Evolutionary conservation across 805 yeast genomes (phyloP).

Genomic region (Starmerella potacharoeniae): DNA sequence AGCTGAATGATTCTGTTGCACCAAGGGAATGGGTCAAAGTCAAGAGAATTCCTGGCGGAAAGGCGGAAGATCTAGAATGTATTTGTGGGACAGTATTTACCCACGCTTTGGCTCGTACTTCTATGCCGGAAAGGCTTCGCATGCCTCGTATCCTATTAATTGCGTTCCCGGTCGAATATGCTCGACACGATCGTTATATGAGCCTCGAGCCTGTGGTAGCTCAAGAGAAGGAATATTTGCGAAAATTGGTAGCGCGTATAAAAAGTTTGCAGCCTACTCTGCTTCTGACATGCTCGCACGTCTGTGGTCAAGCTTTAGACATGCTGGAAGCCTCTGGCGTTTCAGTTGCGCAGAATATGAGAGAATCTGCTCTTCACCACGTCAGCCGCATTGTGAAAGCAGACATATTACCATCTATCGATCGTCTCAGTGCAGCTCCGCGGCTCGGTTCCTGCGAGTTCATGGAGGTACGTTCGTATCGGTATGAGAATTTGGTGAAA

Average conservation of each 20-base stretch:
- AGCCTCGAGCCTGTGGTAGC: constrained; percentile 74
- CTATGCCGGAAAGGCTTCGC: constrained; percentile 54
- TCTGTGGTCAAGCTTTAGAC: constrained; percentile 71
- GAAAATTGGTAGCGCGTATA: constrained; percentile 69
- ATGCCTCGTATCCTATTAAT: constrained; percentile 71
- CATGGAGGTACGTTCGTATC: constrained; percentile 60
- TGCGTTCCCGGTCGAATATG: constrained; percentile 81
- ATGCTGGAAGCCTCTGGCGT: constrained; percentile 63
- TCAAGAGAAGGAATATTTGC: constrained; percentile 76
- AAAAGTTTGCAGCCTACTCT: constrained; percentile 66
- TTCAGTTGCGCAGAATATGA: constrained; percentile 69
- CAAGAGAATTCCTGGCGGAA: constrained; percentile 72
- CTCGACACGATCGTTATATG: constrained; percentile 63
- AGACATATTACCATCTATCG: constrained; percentile 76
- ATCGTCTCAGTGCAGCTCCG: constrained; percentile 61
- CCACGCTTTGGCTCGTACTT: constrained; percentile 63
- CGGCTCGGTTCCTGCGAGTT: constrained; percentile 63
- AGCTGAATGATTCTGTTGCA: constrained; percentile 61
- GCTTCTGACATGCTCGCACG: constrained; percentile 63
- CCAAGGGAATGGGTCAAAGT: constrained; percentile 81
- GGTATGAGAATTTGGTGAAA: constrained; percentile 41
- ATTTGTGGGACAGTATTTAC: constrained; percentile 79
- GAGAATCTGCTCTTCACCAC: constrained; percentile 69
- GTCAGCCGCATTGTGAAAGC: constrained; percentile 70
- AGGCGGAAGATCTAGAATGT: constrained; percentile 44